Conservation (phyloP, 2,329 filamentous ascomycete species). For the Cytospora piceicola region DNA sequence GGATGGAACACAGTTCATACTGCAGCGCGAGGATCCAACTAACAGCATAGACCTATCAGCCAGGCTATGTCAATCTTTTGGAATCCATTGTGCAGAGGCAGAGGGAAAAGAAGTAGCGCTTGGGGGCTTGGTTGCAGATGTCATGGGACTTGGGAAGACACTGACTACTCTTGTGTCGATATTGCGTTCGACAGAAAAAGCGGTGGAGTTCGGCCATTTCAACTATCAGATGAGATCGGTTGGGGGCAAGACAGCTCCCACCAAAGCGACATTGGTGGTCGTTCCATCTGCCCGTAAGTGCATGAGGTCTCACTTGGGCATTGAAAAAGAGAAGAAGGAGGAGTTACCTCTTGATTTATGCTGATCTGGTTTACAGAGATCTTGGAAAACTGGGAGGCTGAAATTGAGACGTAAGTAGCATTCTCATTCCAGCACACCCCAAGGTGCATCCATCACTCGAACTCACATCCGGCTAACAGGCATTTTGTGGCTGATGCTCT, state of each 20-base stretch:
- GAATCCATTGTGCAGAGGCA: not conserved
- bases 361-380: not conserved
- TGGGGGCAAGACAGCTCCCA: not conserved
- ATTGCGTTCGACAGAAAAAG: not conserved
- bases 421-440: not conserved
- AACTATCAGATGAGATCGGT: no score
- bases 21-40: not conserved
- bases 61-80: not conserved
- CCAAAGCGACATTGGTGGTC: slow-evolving; percentile 8
- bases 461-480: not conserved
- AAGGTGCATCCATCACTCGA: not conserved
- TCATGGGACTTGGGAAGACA: slow-evolving; percentile 9
- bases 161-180: not conserved
- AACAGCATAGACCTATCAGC: not conserved
- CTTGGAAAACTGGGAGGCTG: slow-evolving; percentile 7
- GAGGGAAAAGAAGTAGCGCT: not conserved
- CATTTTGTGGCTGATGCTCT: not conserved
- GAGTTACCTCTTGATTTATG: not conserved
- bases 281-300: slow-evolving; percentile 12
- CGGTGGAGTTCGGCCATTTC: slow-evolving; percentile 3
- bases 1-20: not conserved
- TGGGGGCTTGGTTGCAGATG: slow-evolving; percentile 9
- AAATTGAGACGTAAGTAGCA: not conserved
- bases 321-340: not conserved
- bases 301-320: not conserved